Percentiles rank a stretch among this genome's conserved stretches.
Evolutionary conservation across 768 basidiomycete species (phyloP).

Genomic region (Gyrodon lividus): DNA sequence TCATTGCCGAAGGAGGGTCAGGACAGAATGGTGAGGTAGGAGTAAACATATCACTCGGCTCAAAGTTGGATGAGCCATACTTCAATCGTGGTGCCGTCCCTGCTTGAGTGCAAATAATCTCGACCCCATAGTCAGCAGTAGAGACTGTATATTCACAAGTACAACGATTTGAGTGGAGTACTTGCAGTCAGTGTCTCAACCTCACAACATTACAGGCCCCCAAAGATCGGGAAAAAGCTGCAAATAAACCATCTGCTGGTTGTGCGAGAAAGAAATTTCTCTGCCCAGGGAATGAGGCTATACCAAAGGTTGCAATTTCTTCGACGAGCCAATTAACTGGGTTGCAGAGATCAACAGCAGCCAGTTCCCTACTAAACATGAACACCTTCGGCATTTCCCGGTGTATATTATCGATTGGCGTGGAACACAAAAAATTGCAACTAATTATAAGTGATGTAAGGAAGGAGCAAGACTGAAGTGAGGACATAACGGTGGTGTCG

Average conservation of each 20-base stretch:
- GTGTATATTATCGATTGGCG: not conserved
- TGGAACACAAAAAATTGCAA: too few species aligned
- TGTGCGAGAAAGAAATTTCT: constrained; percentile 3
- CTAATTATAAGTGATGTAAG: too few species aligned
- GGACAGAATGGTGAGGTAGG: too few species aligned
- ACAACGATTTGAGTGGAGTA: not conserved
- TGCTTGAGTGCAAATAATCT: too few species aligned
- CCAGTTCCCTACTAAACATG: not conserved
- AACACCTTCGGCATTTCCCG: not conserved
- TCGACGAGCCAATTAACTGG: constrained; percentile 17
- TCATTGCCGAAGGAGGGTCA: too few species aligned
- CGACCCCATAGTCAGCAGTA: too few species aligned
- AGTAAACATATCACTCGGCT: too few species aligned
- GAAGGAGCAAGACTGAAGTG: not conserved
- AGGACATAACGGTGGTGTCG: too few species aligned
- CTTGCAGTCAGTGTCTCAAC: not conserved
- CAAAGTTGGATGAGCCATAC: too few species aligned
- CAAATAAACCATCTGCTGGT: not conserved
- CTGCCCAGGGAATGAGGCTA: constrained; percentile 21
- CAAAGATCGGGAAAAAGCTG: not conserved
- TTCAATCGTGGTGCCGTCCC: too few species aligned
- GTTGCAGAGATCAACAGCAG: not conserved
- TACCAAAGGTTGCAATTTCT: constrained; percentile 6
- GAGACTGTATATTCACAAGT: too few species aligned
- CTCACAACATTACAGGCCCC: not conserved